phyloP scores from a whole-genome alignment of 208 protist species.

The Leishmania guyanensis region DNA sequence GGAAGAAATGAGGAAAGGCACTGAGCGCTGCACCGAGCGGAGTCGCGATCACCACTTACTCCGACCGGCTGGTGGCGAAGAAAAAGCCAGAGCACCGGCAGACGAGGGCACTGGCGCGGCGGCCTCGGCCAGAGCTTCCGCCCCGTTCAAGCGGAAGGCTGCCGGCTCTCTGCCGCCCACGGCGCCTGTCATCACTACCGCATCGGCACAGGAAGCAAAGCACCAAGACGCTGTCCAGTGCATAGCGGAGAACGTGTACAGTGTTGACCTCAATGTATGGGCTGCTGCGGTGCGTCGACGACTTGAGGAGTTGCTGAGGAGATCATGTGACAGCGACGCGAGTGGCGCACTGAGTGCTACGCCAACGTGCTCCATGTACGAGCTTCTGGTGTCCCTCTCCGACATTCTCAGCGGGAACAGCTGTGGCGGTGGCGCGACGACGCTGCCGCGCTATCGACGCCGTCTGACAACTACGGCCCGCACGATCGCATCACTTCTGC shows the following conservation, averaged over 20 bases:
- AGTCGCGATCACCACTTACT: background rate
- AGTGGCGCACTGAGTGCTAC: background rate
- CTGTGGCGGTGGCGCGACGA: background rate
- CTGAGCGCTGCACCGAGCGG: background rate
- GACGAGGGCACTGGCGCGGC: background rate
- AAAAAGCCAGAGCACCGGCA: background rate
- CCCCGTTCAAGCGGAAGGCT: background rate
- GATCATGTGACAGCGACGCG: background rate
- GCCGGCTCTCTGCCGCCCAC: background rate
- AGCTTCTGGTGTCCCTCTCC: conserved; percentile 4
- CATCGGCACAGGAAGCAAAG: background rate
- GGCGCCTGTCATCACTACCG: background rate
- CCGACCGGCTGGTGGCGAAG: background rate
- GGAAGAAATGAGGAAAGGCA: background rate
- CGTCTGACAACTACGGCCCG: conserved; percentile 10
- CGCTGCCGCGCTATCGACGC: background rate
- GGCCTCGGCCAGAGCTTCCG: background rate
- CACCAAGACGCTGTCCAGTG: background rate
- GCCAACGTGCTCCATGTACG: conserved; percentile 2
- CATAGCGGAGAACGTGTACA: conserved; percentile 26
- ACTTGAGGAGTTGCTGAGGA: background rate
- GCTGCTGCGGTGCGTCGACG: conserved; percentile 3
- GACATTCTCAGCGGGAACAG: background rate
- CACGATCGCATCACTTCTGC: background rate
- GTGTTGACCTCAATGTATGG: conserved; percentile 15